Conservation (phyloP, 495 filamentous ascomycete species). For the Hypoxylon intermedium region DNA sequence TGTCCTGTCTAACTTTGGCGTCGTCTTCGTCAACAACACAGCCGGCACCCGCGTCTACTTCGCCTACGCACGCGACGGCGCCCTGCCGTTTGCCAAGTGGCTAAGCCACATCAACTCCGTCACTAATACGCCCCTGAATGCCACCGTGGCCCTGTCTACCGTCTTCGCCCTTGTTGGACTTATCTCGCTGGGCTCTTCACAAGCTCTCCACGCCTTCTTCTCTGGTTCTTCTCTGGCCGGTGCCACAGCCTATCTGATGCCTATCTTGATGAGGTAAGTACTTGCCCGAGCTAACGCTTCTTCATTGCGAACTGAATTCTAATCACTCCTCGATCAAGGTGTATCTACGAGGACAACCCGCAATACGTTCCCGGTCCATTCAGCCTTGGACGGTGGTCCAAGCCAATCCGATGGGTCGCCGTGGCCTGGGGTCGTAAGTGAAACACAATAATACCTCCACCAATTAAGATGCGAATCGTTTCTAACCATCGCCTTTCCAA, state of each 20-base stretch:
- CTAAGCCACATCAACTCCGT: conserved; percentile 3
- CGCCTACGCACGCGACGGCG: conserved; percentile 5
- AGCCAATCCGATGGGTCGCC: conserved; percentile 1
- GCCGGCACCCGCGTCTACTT: conserved; percentile 7
- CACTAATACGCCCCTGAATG: conserved; percentile 5
- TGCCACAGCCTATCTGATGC: conserved; percentile 6
- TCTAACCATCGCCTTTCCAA: background rate
- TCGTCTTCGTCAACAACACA: conserved; percentile 12
- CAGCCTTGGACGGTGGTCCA: conserved; percentile 6
- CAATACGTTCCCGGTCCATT: conserved; percentile 5
- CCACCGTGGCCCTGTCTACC: conserved; percentile 4
- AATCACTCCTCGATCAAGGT: background rate
- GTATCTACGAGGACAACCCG: conserved; percentile 5
- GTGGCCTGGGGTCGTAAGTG: background rate
- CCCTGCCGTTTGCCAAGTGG: conserved; percentile 5
- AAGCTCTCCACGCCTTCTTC: conserved; percentile 4
- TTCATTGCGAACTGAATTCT: no score
- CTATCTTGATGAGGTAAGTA: conserved; percentile 4
- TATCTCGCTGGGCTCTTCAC: background rate
- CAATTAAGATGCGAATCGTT: background rate
- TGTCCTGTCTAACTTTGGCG: conserved; percentile 8
- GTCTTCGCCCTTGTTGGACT: conserved; percentile 4
- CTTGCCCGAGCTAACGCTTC: no score
- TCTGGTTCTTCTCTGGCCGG: conserved; percentile 4
- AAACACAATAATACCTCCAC: background rate